Evolutionary conservation across 1,139 yeast genomes (phyloP), one percentile per base, ranked within the genome.

Genomic region (Kazachstania sp.): DNA sequence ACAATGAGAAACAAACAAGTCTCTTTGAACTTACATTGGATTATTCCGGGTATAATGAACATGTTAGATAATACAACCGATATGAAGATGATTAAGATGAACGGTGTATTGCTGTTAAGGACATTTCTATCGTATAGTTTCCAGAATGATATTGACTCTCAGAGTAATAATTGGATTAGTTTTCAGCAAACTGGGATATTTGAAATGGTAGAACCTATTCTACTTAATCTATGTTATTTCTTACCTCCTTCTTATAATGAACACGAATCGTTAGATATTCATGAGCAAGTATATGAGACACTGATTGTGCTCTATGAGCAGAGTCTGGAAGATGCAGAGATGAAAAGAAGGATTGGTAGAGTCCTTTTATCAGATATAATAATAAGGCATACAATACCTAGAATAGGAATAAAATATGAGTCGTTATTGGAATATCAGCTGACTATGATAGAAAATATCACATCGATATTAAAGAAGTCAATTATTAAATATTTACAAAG

Each of bases 31-130:
- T 39, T 64, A 23, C 53, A 62, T 55, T 64, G 68, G 68, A 58
- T 64, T 12, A 57, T 56, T 4, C 66, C 68, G 3, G 66, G 64
- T 4, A 58, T 64, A n/a, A 46, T 63, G 20, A 62, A 62, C 46
- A 44, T 63, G 9, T 36, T 64, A 39, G 67, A 63, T 43, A 63
- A 61, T 45, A 57, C 63, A 1, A 51, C 54, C 7, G 62, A 61
- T 46, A 32, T 60, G 7, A 44, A 45, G 9, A 50, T 53, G 13
- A 50, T 62, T 3, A 57, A 57, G 46, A 38, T 62, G 16, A 49
- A 48, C 16, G 64, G 63, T 19, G 61, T 61, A 2, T 13, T 47
- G 5, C 41, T 63, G 19, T 45, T 63, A 30, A 41, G 43, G 13
- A 47, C 45, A 15, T 49, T 60, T 43, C 36, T 58, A 18, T 46